Evolutionary conservation across 1,284 basidiomycete genomes (phyloP), one percentile per base, ranked within the genome.

Genomic region (Sphagnurus paluster): DNA sequence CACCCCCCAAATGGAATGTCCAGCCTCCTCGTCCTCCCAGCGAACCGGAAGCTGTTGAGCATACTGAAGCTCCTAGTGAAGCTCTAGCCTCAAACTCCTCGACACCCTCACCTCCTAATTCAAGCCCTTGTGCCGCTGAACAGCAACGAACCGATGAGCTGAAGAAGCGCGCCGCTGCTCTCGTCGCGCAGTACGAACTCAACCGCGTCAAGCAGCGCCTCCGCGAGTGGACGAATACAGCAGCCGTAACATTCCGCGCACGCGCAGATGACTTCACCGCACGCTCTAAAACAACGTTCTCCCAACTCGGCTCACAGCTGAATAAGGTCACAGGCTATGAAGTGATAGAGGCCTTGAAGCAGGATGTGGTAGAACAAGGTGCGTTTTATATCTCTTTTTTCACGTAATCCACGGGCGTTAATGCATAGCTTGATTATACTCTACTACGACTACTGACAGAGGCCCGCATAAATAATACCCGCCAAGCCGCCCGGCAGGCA

Each of bases 281-380:
- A 5, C 63, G 61, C 5, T 75, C 86, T 3, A 76, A 77, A 50
- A 67, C 70, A 13, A 80, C 76, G 8, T 80, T 95, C 55, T 80
- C 83, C 13, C 74, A 84, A 56, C 73, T 94, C 1, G 91, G 92
- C 6, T 70, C 77, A 9, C 80, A 87, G 59, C 70, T 97, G 49
- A 97, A 95, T 61, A 82, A 80, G 52, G 82, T 89, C 21, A 94
- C 93, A 9, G 94, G 93, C 0, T 97, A 97, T 59, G 84, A 89
- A 54, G 87, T 90, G 61, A 95, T 97, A 30, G 93, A 96, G 57
- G 73, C 74, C 23, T 68, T 97, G 48, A 95, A 96, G 66, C 69
- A 68, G 50, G 72, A 76, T 34, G 93, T 96, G n/a, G 82, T 80
- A 24, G 79, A 80, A 40, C 85, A 87, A 75, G 93, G 93, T 92